Percentiles rank a stretch among this genome's conserved stretches.
These are phyloP conservation scores for Aspergillus udagawae DNA, from an alignment of 2,329 filamentous ascomycete species.

Conservation along the genomic window DNA sequence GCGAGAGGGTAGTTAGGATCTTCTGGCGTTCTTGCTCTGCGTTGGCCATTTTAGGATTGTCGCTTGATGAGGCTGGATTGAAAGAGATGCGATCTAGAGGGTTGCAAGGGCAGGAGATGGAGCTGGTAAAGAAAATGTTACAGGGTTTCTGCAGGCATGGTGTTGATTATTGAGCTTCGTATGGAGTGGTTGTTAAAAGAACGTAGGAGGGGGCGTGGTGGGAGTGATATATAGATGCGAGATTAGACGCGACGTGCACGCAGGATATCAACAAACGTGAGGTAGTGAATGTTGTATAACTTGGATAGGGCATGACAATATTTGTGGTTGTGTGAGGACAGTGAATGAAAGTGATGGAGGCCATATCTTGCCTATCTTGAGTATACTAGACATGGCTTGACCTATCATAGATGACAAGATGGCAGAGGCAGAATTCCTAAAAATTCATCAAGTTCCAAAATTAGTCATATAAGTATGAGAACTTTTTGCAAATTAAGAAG, in stretches of 20 bases:
- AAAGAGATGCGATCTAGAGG: not conserved
- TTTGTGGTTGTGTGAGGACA: not conserved
- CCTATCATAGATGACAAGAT: not conserved
- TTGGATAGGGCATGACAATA: not conserved
- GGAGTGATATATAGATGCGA: not conserved
- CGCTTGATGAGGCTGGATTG: not conserved
- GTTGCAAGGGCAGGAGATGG: not conserved
- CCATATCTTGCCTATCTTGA: not conserved
- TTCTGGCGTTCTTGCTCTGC: conserved; percentile 1
- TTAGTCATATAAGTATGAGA: not conserved
- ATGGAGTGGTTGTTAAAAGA: not conserved
- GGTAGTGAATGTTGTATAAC: not conserved
- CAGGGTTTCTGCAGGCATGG: not conserved
- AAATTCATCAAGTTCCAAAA: not conserved
- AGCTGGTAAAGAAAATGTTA: not conserved
- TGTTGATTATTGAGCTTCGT: not conserved
- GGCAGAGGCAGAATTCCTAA: too few relatives aligned
- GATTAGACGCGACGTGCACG: not conserved
- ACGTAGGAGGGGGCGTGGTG: not conserved
- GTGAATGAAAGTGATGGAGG: not conserved
- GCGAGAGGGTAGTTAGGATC: not conserved
- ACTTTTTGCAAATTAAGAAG: not conserved
- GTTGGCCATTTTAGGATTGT: conserved; percentile 6
- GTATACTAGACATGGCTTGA: not conserved
- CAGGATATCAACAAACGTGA: not conserved